phyloP scores from a whole-genome alignment of 345 rosid species.

The Streptanthus diversifolius region DNA sequence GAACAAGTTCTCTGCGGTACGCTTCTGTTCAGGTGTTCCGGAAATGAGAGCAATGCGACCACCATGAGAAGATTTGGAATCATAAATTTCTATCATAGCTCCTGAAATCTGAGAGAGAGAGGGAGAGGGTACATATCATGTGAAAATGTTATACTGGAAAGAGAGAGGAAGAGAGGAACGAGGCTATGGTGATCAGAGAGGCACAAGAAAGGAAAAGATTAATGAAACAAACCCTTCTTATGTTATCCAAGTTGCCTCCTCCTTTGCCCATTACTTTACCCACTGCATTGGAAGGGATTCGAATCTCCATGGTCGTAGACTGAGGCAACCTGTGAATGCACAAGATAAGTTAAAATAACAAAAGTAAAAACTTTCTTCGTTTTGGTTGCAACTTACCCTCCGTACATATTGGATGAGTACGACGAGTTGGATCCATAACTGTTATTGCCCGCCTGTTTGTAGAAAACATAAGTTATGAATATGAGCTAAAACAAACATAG shows the following conservation, averaged over 20 bases:
- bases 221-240: conserved; percentile 63
- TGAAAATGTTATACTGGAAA: conserved; percentile 16
- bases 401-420: conserved; percentile 65
- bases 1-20: conserved; percentile 87
- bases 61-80: conserved; percentile 69
- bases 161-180: background rate
- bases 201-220: conserved; percentile 7
- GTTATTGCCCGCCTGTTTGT: conserved; percentile 54
- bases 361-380: background rate
- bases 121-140: conserved; percentile 9
- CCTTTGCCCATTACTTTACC: conserved; percentile 93
- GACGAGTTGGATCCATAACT: conserved; percentile 64
- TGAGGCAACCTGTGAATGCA: conserved; percentile 49
- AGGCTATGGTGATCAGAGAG: conserved; percentile 14
- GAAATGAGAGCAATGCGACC: conserved; percentile 80
- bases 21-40: conserved; percentile 90
- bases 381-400: conserved; percentile 53
- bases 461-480: background rate
- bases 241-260: conserved; percentile 82
- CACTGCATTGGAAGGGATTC: conserved; percentile 81
- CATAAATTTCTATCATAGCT: conserved; percentile 87
- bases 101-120: conserved; percentile 84
- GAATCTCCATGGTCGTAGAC: conserved; percentile 59
- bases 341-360: background rate
- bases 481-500: background rate